These are phyloP conservation scores for Phyllosticta citribraziliensis DNA, from an alignment of 2,329 filamentous ascomycete species.

Conservation along the genomic window DNA sequence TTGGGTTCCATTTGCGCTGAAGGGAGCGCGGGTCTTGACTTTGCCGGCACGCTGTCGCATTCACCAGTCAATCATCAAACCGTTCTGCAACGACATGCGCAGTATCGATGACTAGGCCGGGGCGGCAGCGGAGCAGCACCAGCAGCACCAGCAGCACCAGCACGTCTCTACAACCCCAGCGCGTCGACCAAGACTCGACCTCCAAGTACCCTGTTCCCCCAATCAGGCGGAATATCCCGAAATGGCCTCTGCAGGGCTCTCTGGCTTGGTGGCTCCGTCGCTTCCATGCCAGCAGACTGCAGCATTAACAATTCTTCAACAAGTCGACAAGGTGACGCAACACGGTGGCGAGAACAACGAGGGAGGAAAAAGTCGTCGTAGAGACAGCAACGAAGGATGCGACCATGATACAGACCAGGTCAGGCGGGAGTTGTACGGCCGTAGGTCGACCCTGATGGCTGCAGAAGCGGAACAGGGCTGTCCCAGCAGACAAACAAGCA, in stretches of 20 bases:
- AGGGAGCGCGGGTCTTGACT: background rate
- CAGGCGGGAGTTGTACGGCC: background rate
- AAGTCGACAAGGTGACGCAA: background rate
- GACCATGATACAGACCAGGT: background rate
- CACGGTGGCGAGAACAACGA: background rate
- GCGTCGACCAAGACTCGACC: background rate
- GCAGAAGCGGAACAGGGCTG: background rate
- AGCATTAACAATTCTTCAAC: background rate
- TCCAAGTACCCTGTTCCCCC: background rate
- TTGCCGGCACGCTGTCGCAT: background rate
- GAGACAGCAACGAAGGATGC: background rate
- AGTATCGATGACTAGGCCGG: constrained; percentile 19
- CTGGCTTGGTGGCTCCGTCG: background rate
- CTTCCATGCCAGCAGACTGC: background rate
- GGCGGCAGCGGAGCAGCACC: constrained; percentile 14
- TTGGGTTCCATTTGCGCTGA: background rate
- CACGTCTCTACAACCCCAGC: constrained; percentile 6
- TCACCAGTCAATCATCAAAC: constrained; percentile 19
- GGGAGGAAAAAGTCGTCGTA: background rate
- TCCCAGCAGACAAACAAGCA: background rate
- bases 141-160: too few relatives aligned
- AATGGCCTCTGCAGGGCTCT: background rate
- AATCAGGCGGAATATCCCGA: background rate
- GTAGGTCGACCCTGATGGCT: background rate
- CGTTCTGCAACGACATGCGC: constrained; percentile 19